Base-by-base conservation (phyloP, 345 rosid species). In the Corchorus olitorius region DNA sequence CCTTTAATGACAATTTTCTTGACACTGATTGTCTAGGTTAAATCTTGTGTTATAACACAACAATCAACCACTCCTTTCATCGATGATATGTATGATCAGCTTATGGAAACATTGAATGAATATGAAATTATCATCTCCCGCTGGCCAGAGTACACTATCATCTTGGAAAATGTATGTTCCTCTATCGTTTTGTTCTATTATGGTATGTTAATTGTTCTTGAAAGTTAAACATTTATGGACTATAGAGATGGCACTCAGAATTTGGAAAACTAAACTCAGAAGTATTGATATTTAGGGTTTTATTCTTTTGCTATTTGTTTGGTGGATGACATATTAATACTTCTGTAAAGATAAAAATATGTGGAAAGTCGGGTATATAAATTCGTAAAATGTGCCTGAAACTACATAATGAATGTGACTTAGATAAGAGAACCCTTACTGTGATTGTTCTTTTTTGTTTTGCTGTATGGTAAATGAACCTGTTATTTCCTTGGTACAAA, bases 31-130 rank as follows among this genome's bases (percentile, higher is more conserved):
- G 54, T 60, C 78, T 93, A 96, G 99, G 87, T 87, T 60, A 93
- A 92, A 84, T 84, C 93, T 59, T 89, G 91, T 55, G 91, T 86
- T 67, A 83, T 82, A 85, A 93, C 91, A 9, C 83, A 85, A 58
- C 93, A 89, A 77, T 91, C 93, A 35, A 92, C 97, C 15, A 89
- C 99, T 78, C 98, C 97, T 67, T 96, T 93, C 64, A 81, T 96
- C 11, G 97, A 96, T 76, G 97, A 92, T 61, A 92, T 96, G 93
- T 91, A 93, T 71, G 87, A 90, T 59, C 92, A 89, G 76, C 85
- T 96, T 66, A 85, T 84, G 77, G 88, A 82, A 77, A 89, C 90
- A 76, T 78, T 91, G 79, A 89, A 86, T 45, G 91, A 86, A 65
- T 93, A 93, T 77, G 97, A 89, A 80, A 83, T 92, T 75, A 92